A percentile compares a stretch with the other conserved stretches of the same genome.
These are phyloP conservation scores for Neofusicoccum laricinum DNA, from an alignment of 2,329 filamentous ascomycete species.

Conservation along the genomic window DNA sequence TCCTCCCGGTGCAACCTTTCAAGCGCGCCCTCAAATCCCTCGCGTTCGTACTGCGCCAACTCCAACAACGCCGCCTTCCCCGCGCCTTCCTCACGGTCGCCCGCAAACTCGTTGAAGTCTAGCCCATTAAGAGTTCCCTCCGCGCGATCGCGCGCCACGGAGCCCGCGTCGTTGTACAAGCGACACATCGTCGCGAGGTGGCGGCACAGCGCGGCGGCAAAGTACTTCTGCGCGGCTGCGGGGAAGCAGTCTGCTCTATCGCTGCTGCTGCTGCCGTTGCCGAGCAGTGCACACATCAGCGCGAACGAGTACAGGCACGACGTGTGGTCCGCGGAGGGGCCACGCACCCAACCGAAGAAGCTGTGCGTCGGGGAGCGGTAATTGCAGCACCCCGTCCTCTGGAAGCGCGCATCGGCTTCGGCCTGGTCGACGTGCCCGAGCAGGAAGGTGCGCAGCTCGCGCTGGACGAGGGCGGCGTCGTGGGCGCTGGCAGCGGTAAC, in stretches of 20 bases:
- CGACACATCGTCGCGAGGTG: conserved; percentile 27
- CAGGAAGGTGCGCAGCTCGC: conserved; percentile 21
- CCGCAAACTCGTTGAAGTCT: conserved; percentile 17
- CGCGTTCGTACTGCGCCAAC: too few relatives aligned
- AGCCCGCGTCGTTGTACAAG: conserved; percentile 29
- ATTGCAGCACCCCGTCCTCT: too few relatives aligned
- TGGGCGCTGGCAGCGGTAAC: conserved; percentile 13
- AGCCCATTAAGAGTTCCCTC: conserved; percentile 8
- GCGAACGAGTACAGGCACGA: too few relatives aligned
- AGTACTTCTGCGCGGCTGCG: conserved; percentile 18
- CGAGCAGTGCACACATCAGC: too few relatives aligned
- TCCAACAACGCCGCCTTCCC: too few relatives aligned
- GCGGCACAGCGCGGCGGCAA: conserved; percentile 18
- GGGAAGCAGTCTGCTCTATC: neutral
- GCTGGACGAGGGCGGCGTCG: neutral
- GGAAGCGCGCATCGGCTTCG: conserved; percentile 10
- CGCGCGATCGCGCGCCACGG: conserved; percentile 22
- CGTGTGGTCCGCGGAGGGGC: too few relatives aligned
- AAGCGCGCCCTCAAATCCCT: too few relatives aligned
- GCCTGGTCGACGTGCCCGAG: conserved; percentile 21
- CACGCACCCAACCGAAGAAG: too few relatives aligned
- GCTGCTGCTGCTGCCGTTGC: too few relatives aligned
- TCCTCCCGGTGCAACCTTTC: too few relatives aligned
- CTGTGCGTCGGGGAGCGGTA: too few relatives aligned
- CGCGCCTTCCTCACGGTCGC: neutral